Conservation (phyloP, 2,329 filamentous ascomycete genomes). For the Pseudogymnoascus sp. region DNA sequence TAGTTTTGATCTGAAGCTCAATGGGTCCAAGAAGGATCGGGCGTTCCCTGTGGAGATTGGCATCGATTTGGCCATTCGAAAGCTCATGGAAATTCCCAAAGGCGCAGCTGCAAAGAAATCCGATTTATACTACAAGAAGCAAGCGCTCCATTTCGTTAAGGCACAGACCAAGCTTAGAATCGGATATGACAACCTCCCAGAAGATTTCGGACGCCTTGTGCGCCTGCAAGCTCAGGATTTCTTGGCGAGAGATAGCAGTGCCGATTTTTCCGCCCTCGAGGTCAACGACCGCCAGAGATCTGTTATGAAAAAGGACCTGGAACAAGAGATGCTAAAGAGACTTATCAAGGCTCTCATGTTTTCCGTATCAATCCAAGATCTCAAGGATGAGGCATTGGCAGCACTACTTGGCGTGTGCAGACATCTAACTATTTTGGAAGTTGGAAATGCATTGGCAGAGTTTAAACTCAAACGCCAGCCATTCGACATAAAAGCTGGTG, state of each 20-base stretch:
- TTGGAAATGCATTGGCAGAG: slow-evolving; percentile 76
- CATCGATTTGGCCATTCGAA: slow-evolving; percentile 80
- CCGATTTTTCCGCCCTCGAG: slow-evolving; percentile 63
- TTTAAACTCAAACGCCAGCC: slow-evolving; percentile 67
- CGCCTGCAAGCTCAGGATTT: slow-evolving; percentile 86
- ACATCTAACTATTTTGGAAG: slow-evolving; percentile 84
- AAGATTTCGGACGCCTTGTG: slow-evolving; percentile 78
- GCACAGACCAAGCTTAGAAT: slow-evolving; percentile 86
- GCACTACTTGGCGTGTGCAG: slow-evolving; percentile 76
- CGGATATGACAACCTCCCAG: slow-evolving; percentile 77
- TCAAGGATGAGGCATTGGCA: slow-evolving; percentile 65
- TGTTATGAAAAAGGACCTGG: slow-evolving; percentile 75
- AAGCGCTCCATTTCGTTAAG: slow-evolving; percentile 81
- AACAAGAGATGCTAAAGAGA: slow-evolving; percentile 76
- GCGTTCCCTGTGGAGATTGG: slow-evolving; percentile 82
- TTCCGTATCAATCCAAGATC: slow-evolving; percentile 72
- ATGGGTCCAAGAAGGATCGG: slow-evolving; percentile 81
- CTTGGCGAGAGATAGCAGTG: slow-evolving; percentile 61
- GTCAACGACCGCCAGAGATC: slow-evolving; percentile 73
- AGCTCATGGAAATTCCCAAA: slow-evolving; percentile 74
- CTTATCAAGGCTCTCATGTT: slow-evolving; percentile 84
- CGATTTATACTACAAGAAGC: slow-evolving; percentile 85
- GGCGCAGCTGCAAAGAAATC: slow-evolving; percentile 42
- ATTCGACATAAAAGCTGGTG: slow-evolving; percentile 79
- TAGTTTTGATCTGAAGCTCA: slow-evolving; percentile 80